Percentiles rank a stretch among this genome's conserved stretches.
phyloP scores from a whole-genome alignment of 2,329 filamentous ascomycete genomes.

The Penicillium sp. region DNA sequence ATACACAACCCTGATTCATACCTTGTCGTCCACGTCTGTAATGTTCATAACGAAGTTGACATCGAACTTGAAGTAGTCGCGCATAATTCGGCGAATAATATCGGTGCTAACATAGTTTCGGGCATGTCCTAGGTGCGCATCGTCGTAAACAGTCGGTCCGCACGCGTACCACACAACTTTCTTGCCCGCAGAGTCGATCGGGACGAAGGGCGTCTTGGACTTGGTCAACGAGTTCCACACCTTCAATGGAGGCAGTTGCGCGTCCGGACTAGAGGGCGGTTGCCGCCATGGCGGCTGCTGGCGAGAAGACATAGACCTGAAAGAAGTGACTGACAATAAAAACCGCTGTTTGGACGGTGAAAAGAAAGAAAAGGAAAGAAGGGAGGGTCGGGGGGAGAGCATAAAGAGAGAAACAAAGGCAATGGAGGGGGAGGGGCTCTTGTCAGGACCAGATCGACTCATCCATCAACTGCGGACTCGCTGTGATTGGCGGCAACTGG shows the following conservation, averaged over 20 bases:
- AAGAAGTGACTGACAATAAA: conserved; percentile 9
- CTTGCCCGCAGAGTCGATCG: conserved; percentile 57
- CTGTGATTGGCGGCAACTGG: conserved; percentile 18
- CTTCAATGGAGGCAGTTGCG: conserved; percentile 51
- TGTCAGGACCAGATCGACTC: conserved; percentile 15
- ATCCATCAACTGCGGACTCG: conserved; percentile 11
- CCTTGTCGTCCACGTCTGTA: conserved; percentile 73
- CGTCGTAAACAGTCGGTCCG: conserved; percentile 77
- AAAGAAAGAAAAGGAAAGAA: conserved; percentile 9
- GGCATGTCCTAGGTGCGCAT: conserved; percentile 72
- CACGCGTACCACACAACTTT: conserved; percentile 82
- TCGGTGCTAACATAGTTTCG: conserved; percentile 87
- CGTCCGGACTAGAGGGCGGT: conserved; percentile 27
- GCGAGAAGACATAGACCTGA: conserved; percentile 27
- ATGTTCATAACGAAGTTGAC: conserved; percentile 90
- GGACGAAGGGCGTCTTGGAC: conserved; percentile 63
- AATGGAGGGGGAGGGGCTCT: conserved; percentile 20
- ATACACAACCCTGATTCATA: conserved; percentile 22
- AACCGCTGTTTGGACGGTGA: conserved; percentile 12
- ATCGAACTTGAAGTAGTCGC: conserved; percentile 72
- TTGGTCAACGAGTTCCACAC: conserved; percentile 75
- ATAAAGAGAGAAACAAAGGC: conserved; percentile 18
- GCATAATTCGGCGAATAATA: conserved; percentile 72
- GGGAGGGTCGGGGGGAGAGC: conserved; percentile 19
- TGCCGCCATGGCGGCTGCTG: conserved; percentile 42